These are phyloP conservation scores for Viola pubescens DNA, from an alignment of 441 rosid species.

Conservation along the genomic window DNA sequence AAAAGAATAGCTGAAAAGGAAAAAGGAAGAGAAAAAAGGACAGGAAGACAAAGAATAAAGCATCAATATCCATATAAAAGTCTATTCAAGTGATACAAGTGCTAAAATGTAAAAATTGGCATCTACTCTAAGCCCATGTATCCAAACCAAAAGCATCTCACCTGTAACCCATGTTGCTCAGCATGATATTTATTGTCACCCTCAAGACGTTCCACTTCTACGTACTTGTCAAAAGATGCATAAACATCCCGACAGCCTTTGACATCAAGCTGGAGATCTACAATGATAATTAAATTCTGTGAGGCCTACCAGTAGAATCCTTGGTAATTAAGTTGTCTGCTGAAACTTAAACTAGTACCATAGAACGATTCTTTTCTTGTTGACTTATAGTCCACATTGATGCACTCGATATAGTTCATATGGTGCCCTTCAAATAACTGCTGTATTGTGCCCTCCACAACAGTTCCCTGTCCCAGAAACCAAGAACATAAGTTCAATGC, in stretches of 20 bases:
- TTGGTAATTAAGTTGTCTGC: conserved; percentile 14
- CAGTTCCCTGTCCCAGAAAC: conserved; percentile 57
- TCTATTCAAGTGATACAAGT: conserved; percentile 19
- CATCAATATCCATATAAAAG: too few species aligned
- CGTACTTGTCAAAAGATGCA: conserved; percentile 94
- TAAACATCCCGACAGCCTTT: conserved; percentile 97
- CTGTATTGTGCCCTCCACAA: conserved; percentile 94
- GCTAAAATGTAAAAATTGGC: conserved; percentile 50
- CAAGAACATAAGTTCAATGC: conserved; percentile 12
- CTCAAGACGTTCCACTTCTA: conserved; percentile 95
- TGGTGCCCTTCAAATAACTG: conserved; percentile 89
- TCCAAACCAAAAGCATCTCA: conserved; percentile 19
- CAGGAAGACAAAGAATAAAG: conserved; percentile 2
- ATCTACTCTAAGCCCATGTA: background rate
- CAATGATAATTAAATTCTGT: conserved; percentile 16
- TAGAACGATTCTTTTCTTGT: conserved; percentile 90
- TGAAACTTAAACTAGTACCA: conserved; percentile 39
- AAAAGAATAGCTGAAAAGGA: background rate
- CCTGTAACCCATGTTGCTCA: conserved; percentile 90
- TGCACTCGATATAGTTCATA: conserved; percentile 92
- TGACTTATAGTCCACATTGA: conserved; percentile 88
- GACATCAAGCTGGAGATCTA: conserved; percentile 98
- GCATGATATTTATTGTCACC: conserved; percentile 95
- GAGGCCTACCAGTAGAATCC: conserved; percentile 22
- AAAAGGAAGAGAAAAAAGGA: background rate